Evolutionary conservation across 2,329 filamentous ascomycete species (phyloP).

Genomic region (Aureobasidium mangrovei): DNA sequence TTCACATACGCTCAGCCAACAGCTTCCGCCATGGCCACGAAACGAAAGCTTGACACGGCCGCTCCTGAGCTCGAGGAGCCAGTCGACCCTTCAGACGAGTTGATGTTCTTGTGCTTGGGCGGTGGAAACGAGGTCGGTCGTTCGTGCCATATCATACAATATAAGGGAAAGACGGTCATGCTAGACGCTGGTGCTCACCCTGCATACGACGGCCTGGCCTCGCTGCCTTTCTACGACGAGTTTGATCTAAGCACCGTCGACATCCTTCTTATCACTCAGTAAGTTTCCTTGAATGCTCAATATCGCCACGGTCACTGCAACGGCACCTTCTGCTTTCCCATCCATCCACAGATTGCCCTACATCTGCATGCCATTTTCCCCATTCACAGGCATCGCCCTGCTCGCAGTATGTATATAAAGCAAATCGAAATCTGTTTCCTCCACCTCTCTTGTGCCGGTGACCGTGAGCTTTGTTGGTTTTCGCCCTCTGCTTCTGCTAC

Average conservation of each 20-base stretch:
- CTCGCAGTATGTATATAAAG: slow-evolving; percentile 22
- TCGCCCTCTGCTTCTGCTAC: neutral
- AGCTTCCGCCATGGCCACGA: slow-evolving; percentile 65
- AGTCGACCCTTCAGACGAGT: slow-evolving; percentile 84
- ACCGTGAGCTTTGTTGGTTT: slow-evolving; percentile 6
- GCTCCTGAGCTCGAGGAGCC: slow-evolving; percentile 67
- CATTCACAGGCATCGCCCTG: neutral
- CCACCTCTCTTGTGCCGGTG: slow-evolving; percentile 14
- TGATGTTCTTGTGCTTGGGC: slow-evolving; percentile 87
- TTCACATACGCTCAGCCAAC: neutral
- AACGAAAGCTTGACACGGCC: slow-evolving; percentile 72
- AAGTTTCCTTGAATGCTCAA: slow-evolving; percentile 44
- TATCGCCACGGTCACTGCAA: slow-evolving; percentile 4
- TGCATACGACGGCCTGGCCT: slow-evolving; percentile 86
- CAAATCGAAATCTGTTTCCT: slow-evolving; percentile 25
- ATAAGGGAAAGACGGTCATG: slow-evolving; percentile 99
- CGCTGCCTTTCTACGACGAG: slow-evolving; percentile 94
- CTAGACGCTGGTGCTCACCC: slow-evolving; percentile 97
- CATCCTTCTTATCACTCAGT: slow-evolving; percentile 97
- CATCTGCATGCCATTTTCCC: slow-evolving; percentile 3
- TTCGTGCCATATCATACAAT: slow-evolving; percentile 96
- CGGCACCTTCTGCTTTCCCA: slow-evolving; percentile 3
- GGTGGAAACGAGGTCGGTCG: slow-evolving; percentile 95
- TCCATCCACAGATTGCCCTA: neutral
- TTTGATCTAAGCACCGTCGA: slow-evolving; percentile 97